These are phyloP conservation scores for Akanthomyces lecanii DNA, from an alignment of 2,329 filamentous ascomycete genomes.

Conservation along the genomic window DNA sequence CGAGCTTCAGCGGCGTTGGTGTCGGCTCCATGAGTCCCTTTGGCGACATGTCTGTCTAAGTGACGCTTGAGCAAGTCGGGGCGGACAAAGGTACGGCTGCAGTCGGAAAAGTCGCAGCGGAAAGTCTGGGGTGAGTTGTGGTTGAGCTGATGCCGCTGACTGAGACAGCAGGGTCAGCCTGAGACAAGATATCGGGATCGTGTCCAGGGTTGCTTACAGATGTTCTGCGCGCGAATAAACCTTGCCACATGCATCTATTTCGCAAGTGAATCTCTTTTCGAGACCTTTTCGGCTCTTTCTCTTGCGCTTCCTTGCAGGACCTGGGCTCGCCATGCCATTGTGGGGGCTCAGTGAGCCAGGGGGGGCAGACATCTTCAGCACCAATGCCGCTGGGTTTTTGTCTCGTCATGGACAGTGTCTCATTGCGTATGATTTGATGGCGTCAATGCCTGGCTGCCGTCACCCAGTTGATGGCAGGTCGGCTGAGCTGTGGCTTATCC, in stretches of 20 bases:
- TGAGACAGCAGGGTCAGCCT: conserved; percentile 29
- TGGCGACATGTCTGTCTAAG: conserved; percentile 73
- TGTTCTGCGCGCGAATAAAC: conserved; percentile 96
- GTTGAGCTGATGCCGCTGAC: conserved; percentile 88
- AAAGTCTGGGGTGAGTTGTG: conserved; percentile 96
- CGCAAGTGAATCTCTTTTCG: conserved; percentile 81
- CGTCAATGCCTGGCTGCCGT: neutral
- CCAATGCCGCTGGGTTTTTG: conserved; percentile 23
- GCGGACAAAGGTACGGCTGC: conserved; percentile 84
- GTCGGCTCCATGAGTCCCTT: conserved; percentile 58
- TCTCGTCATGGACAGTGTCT: neutral
- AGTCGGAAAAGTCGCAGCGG: conserved; percentile 87
- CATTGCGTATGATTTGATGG: conserved; percentile 2
- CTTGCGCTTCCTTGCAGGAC: conserved; percentile 43
- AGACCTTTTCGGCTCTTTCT: conserved; percentile 71
- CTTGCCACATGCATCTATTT: conserved; percentile 84
- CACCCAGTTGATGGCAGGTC: neutral
- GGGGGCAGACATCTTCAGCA: conserved; percentile 42
- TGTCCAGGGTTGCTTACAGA: conserved; percentile 55
- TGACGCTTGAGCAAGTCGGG: conserved; percentile 88
- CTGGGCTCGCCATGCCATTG: conserved; percentile 25
- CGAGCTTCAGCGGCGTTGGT: neutral
- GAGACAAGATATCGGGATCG: conserved; percentile 18
- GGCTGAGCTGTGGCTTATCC: neutral
- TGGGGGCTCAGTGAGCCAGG: conserved; percentile 51